Base-by-base conservation (phyloP, 805 yeast species). In the Yarrowia sp. region DNA sequence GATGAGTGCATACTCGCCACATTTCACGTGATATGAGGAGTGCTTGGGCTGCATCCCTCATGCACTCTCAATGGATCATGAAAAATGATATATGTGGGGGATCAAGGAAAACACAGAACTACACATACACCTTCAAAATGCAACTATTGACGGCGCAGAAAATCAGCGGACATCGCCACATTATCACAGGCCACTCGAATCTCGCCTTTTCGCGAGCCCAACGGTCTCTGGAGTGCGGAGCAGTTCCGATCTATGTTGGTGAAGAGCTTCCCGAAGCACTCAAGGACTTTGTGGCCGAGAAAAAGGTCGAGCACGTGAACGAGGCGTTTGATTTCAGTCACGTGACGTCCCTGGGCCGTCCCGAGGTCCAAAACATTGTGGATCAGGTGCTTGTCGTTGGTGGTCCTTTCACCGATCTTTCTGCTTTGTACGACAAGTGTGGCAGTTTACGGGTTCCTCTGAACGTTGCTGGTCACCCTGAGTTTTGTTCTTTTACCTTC, bases 381-480 rank as follows among this genome's bases (percentile, higher is more conserved):
- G 98, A 93, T 76, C 81, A 86, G 69, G 93, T 91, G 1, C 92
- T 90, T 77, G 88, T 92, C 2, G 82, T 86, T 15, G 74, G 86
- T 3, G 36, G 8, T 26, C 78, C 83, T 73, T 77, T 11, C 71
- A 75, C 46, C 91, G 97, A 78, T 77, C 77, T 55, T 78, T 82
- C 67, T 79, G 85, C 65, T 83, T 16, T 52, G 5, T 16, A 36
- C 12, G 7, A 12, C 7, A 32, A 52, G 22, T 52, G 58, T 36
- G 19, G 7, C 1, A n/a, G 43, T 52, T 16, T 52, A 3, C 58
- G 98, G 74, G 90, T 93, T 4, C 98, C 98, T 0, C 82, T 94
- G 56, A 92, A 92, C 75, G 89, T 90, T 0, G 84, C 89, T 0
- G 97, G 91, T 72, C 84, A 86, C 15, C 87, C 92, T 0, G 87